Conservation (phyloP, 495 filamentous ascomycete species). For the Talaromyces liani region DNA sequence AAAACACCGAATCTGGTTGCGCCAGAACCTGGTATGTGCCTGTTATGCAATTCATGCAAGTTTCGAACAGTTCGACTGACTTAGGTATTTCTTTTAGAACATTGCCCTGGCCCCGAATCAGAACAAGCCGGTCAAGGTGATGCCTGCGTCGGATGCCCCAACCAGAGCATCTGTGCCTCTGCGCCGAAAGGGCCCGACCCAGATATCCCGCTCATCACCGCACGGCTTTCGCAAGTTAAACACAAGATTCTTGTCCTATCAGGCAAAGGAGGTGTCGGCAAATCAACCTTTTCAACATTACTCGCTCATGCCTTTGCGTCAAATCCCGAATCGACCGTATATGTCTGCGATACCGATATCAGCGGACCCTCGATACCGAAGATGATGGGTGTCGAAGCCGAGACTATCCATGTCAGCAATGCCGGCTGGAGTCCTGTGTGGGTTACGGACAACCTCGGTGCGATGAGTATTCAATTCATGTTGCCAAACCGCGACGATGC, state of each 20-base stretch:
- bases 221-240: constrained; percentile 68
- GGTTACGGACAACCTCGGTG: constrained; percentile 82
- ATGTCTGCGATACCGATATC: constrained; percentile 96
- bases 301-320: constrained; percentile 81
- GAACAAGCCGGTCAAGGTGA: constrained; percentile 76
- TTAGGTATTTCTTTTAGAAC: constrained; percentile 41
- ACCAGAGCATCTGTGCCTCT: constrained; percentile 89
- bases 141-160: constrained; percentile 89
- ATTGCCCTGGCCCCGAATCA: constrained; percentile 93
- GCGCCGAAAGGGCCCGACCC: constrained; percentile 95
- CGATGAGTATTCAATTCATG: constrained; percentile 98
- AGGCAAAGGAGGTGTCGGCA: constrained; percentile 95
- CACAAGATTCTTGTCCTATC: constrained; percentile 91
- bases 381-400: constrained; percentile 93
- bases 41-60: not conserved
- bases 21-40: constrained; percentile 66
- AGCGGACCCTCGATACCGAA: constrained; percentile 91
- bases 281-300: constrained; percentile 82
- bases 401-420: constrained; percentile 81
- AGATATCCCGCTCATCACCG: constrained; percentile 79
- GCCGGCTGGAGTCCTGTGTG: constrained; percentile 90
- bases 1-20: constrained; percentile 75
- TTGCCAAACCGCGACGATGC: constrained; percentile 86
- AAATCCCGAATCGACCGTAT: constrained; percentile 66
- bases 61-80: constrained; percentile 7